These are phyloP conservation scores for Trifolium fragiferum DNA, from an alignment of 306 rosid genomes.

Conservation along the genomic window DNA sequence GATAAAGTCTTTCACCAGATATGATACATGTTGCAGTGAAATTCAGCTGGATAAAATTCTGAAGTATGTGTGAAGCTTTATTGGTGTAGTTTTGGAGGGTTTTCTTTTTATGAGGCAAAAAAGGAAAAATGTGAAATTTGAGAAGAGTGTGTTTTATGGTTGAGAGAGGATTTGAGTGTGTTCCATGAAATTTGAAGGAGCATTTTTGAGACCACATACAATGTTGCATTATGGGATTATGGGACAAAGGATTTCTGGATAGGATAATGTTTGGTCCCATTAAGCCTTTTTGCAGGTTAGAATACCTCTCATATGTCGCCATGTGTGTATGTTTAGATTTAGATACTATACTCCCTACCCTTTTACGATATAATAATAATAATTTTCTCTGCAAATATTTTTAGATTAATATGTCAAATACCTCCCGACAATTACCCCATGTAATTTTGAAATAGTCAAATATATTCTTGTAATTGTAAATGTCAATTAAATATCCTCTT, in stretches of 20 bases:
- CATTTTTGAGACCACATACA: conserved; percentile 48
- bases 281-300: conserved; percentile 30
- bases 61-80: conserved; percentile 17
- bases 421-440: too few species aligned
- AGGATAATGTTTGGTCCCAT: conserved; percentile 71
- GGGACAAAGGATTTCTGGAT: conserved; percentile 68
- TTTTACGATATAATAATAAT: too few species aligned
- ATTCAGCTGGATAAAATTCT: background rate
- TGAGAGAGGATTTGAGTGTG: conserved; percentile 50
- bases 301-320: conserved; percentile 48
- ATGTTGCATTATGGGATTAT: conserved; percentile 34
- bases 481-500: too few species aligned
- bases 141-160: background rate
- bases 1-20: conserved; percentile 45
- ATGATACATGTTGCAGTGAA: conserved; percentile 22
- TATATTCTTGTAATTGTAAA: too few species aligned
- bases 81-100: background rate
- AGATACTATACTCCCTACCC: background rate
- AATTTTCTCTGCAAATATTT: too few species aligned
- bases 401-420: too few species aligned
- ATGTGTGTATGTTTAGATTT: conserved; percentile 39
- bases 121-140: background rate
- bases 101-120: background rate
- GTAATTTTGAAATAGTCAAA: too few species aligned
- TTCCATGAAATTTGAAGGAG: conserved; percentile 61